Evolutionary conservation across 768 basidiomycete genomes (phyloP), one percentile per base, ranked within the genome.

Genomic region (Boletales sp.): DNA sequence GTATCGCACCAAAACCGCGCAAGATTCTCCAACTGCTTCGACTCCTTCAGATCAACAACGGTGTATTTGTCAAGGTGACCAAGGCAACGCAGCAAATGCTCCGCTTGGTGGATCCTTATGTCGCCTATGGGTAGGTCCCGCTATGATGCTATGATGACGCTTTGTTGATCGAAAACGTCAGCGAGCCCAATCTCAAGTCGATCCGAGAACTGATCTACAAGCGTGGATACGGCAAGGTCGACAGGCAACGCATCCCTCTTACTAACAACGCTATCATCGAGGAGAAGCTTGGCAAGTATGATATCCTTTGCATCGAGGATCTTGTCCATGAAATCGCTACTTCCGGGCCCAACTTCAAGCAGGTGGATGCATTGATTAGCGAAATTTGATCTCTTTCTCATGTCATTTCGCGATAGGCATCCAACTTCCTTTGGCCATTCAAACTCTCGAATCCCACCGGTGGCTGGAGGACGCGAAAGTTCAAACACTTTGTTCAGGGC

Each of bases 391-490:
- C 7, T 40, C 2, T 8, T 41, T 51, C 30, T 19, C 18, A 52
- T 43, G 43, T 24, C 8, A 14, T 34, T 37, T 24, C 5, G 13
- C 39, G 52, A 1, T 21, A 88, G 87, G 88, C 86, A 50, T 83
- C 88, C 59, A 94, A 93, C 82, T 94, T 95, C 84, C 86, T 98
- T 47, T 98, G 94, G 94, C 97, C 97, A 21, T 97, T 99, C 83
- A 99, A 99, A 72, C 89, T 99, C 55, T 97, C 94, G 65, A 97
- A 97, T 84, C 95, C 97, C 48, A 97, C 82, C 57, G 95, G 97
- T 58, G 97, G 97, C 60, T 99, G 94, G 95, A 87, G 92, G 76
- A 85, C 82, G 69, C 83, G 93, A 70, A 98, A 98, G 76, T 97
- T 97, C 84, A 95, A 89, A 77, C 90, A 93, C 77, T 97, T 79